phyloP scores from a whole-genome alignment of 1,139 yeast species.

The Pneumocystis wakefieldiae region DNA sequence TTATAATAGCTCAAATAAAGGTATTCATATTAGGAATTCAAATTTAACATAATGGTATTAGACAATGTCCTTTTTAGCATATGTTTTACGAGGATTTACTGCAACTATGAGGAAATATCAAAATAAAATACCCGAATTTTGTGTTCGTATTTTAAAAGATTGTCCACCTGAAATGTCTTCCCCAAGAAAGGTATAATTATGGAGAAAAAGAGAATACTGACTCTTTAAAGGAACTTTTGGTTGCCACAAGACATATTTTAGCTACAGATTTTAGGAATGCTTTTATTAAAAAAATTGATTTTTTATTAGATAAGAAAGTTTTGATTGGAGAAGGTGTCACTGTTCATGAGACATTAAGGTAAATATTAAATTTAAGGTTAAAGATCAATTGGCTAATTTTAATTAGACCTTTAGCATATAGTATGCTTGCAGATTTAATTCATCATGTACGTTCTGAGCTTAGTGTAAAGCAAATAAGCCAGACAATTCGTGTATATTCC shows the following conservation, averaged over 20 bases:
- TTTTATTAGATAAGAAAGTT: constrained; percentile 72
- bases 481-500: constrained; percentile 73
- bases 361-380: constrained; percentile 16
- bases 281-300: constrained; percentile 73
- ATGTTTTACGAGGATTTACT: constrained; percentile 75
- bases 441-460: constrained; percentile 82
- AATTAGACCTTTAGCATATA: constrained; percentile 64
- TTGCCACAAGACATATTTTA: constrained; percentile 85
- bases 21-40: background rate
- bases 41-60: background rate
- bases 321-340: constrained; percentile 88
- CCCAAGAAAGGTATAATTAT: constrained; percentile 43
- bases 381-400: background rate
- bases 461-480: constrained; percentile 72
- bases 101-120: constrained; percentile 50
- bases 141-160: constrained; percentile 74
- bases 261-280: constrained; percentile 74
- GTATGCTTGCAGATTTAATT: constrained; percentile 89
- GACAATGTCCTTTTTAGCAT: constrained; percentile 89
- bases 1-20: constrained; percentile 87
- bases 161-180: constrained; percentile 93
- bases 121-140: constrained; percentile 66
- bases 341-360: constrained; percentile 61
- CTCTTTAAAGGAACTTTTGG: constrained; percentile 46
- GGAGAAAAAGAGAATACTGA: background rate